Evolutionary conservation across 2,329 filamentous ascomycete genomes (phyloP).

Genomic region (Hymenoscyphus scutula): DNA sequence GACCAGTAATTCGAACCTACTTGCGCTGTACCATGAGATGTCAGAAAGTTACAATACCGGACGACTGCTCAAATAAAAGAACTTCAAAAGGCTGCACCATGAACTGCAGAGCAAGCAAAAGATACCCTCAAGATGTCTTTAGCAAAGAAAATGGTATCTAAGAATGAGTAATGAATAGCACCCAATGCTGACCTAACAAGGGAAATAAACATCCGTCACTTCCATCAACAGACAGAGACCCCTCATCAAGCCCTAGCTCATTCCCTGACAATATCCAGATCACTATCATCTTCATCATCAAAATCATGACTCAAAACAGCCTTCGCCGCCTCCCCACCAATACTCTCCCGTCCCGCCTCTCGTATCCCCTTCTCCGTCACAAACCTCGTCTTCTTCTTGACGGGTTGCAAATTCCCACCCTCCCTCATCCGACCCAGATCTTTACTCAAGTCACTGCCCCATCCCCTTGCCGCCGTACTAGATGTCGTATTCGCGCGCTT

Average conservation of each 20-base stretch:
- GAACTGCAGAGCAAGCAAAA: too few relatives aligned
- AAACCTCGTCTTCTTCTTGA: slow-evolving; percentile 75
- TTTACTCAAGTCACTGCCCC: slow-evolving; percentile 54
- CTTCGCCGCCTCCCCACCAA: slow-evolving; percentile 51
- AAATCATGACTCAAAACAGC: slow-evolving; percentile 23
- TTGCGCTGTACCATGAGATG: too few relatives aligned
- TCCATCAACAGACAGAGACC: too few relatives aligned
- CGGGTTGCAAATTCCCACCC: slow-evolving; percentile 49
- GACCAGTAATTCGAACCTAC: too few relatives aligned
- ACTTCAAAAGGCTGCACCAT: too few relatives aligned
- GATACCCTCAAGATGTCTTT: too few relatives aligned
- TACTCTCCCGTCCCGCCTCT: slow-evolving; percentile 72
- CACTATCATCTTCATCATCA: slow-evolving; percentile 35
- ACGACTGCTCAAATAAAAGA: too few relatives aligned
- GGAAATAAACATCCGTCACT: too few relatives aligned
- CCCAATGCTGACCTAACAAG: too few relatives aligned
- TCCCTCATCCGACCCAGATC: slow-evolving; percentile 62
- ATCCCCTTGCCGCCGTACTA: slow-evolving; percentile 45
- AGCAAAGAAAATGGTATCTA: too few relatives aligned
- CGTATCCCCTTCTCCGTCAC: slow-evolving; percentile 74
- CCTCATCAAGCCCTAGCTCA: slow-evolving; percentile 2
- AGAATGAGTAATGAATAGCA: too few relatives aligned
- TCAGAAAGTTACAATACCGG: too few relatives aligned
- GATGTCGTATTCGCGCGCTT: slow-evolving; percentile 47
- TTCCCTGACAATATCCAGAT: slow-evolving; percentile 35